Conservation (phyloP, 305 asterid species). For the Fraxinus albicans region DNA sequence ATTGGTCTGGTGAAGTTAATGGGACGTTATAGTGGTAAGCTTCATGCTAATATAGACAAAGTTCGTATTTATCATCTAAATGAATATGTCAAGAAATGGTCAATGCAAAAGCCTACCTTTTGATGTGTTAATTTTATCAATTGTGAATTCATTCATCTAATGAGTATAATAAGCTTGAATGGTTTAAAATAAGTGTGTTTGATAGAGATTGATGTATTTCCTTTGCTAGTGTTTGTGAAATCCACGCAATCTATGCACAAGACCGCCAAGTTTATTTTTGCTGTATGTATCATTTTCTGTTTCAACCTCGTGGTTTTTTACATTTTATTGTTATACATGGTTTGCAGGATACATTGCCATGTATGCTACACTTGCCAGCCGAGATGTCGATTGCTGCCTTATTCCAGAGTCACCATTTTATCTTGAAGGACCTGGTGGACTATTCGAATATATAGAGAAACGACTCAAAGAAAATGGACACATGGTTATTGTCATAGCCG, state of each 20-base stretch:
- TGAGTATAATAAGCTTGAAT: not conserved
- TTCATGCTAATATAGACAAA: not conserved
- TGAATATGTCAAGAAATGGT: not conserved
- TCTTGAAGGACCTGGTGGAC: constrained; percentile 75
- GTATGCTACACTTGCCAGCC: constrained; percentile 87
- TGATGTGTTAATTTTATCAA: not conserved
- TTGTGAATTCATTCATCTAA: not conserved
- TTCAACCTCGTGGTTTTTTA: not conserved
- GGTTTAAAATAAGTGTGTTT: not conserved
- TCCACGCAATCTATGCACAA: not conserved
- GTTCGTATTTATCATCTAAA: not conserved
- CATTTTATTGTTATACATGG: not conserved
- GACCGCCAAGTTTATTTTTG: not conserved
- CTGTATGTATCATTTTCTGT: not conserved
- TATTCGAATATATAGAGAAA: constrained; percentile 62
- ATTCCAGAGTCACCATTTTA: constrained; percentile 85
- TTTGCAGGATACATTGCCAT: constrained; percentile 76
- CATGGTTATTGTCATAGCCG: constrained; percentile 85
- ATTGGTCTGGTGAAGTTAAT: constrained; percentile 81
- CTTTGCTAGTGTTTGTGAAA: not conserved
- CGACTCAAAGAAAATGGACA: constrained; percentile 71
- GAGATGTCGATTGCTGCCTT: constrained; percentile 85
- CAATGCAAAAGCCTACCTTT: not conserved
- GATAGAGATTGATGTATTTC: not conserved
- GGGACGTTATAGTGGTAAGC: constrained; percentile 78